A percentile compares a stretch with the other conserved stretches of the same genome.
Evolutionary conservation across 192 early-diverging fungal species (phyloP).

Genomic region (Gonapodya prolifera): DNA sequence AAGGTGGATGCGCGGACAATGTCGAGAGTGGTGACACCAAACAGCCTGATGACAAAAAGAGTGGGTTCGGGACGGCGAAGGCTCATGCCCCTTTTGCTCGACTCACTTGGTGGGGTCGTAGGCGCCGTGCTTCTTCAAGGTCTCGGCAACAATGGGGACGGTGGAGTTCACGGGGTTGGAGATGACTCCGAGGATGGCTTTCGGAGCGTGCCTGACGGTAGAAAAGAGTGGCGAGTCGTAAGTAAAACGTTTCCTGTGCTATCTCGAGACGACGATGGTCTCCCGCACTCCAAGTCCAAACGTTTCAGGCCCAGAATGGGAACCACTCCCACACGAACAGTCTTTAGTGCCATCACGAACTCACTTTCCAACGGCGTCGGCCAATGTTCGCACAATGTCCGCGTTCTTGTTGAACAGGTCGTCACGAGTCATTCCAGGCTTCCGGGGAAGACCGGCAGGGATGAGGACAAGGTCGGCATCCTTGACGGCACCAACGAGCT

Average conservation of each 20-base stretch:
- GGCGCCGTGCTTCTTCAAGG: slow-evolving; percentile 77
- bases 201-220: slow-evolving; percentile 50
- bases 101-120: slow-evolving; percentile 80
- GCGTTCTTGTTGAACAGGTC: slow-evolving; percentile 99
- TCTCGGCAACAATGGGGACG: slow-evolving; percentile 89
- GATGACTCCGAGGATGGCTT: slow-evolving; percentile 79
- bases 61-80: slow-evolving; percentile 6
- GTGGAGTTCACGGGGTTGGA: slow-evolving; percentile 98
- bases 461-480: slow-evolving; percentile 66
- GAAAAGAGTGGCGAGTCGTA: slow-evolving; percentile 5
- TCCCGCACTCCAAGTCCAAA: not conserved
- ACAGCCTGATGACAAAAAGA: slow-evolving; percentile 34
- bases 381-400: slow-evolving; percentile 77
- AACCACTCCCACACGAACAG: too few species aligned
- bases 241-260: slow-evolving; percentile 7
- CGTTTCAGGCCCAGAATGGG: not conserved
- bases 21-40: slow-evolving; percentile 92
- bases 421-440: slow-evolving; percentile 98
- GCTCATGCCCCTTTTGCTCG: too few species aligned
- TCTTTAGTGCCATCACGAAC: slow-evolving; percentile 11
- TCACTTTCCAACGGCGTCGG: slow-evolving; percentile 61
- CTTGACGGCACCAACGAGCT: slow-evolving; percentile 58
- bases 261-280: not conserved
- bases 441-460: slow-evolving; percentile 93
- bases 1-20: slow-evolving; percentile 89